Evolutionary conservation across 1,139 yeast species (phyloP), one percentile per base, ranked within the genome.

Genomic region (Candida pseudoviswanathii): DNA sequence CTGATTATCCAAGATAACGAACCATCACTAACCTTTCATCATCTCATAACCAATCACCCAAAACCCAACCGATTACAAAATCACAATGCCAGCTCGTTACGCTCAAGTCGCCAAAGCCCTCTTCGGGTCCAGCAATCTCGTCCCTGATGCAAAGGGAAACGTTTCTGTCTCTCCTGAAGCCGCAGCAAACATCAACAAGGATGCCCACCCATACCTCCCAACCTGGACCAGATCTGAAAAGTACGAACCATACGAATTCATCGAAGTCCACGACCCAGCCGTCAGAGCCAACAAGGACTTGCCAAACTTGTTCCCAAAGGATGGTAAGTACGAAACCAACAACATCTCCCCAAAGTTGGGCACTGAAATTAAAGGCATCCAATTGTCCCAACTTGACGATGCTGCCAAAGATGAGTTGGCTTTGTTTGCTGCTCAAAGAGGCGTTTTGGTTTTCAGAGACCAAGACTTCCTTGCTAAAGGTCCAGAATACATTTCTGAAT

Each of bases 401-500:
- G 71, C 67, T 9, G 89, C 79, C 41, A 82, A 79, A 61, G 81
- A 84, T 62, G 91, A 85, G 59, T 73, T 85, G 58, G 89, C 91
- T 0, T 70, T 84, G 42, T 68, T 80, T 37, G 84, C 81, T 41
- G 86, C 86, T 9, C 78, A 82, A 65, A 75, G 89, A 57, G 90
- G 90, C 41, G 85, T 85, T 46, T 84, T 83, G 31, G 80, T 84
- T 9, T 84, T 86, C 67, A 74, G 88, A 61, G 79, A 82, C 54
- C 91, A 85, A 65, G 84, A 86, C 58, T 77, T 84, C 54, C 77
- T 82, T 44, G 71, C 73, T 38, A 67, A 78, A 52, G 89, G 88
- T 39, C 82, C 86, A 5, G 71, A 71, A 41, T 79, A 71, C 54
- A 75, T 78, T 44, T 76, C 72, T 43, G 73, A 78, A n/a, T 80